These are phyloP conservation scores for Eimeria praecox DNA, from an alignment of 169 alveolate species.

Conservation along the genomic window DNA sequence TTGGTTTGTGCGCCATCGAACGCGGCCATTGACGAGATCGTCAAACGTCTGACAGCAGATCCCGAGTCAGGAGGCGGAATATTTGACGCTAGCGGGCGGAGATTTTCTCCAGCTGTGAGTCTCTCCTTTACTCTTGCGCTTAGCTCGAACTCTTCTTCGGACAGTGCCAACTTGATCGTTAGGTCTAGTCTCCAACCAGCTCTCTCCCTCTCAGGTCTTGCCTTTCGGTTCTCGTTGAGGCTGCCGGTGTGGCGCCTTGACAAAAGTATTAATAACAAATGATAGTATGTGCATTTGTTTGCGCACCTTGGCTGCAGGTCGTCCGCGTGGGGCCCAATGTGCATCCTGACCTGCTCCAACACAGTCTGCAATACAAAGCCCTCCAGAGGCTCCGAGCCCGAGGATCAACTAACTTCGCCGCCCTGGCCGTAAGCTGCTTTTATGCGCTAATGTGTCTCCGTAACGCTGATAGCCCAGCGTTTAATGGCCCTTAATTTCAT, in stretches of 20 bases:
- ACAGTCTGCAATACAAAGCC: conserved; percentile 92
- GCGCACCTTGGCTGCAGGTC: conserved; percentile 80
- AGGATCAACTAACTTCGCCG: conserved; percentile 79
- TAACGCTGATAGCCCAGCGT: too few species aligned
- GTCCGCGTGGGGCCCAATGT: conserved; percentile 95
- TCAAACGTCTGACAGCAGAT: conserved; percentile 91
- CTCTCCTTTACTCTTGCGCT: background rate
- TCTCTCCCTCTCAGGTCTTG: background rate
- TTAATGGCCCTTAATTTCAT: too few species aligned
- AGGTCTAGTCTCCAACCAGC: background rate
- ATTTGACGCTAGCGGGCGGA: conserved; percentile 91
- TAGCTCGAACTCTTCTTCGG: background rate
- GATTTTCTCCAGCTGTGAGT: conserved; percentile 88
- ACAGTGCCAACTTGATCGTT: background rate
- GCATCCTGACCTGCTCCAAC: conserved; percentile 92
- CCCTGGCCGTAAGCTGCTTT: conserved; percentile 62
- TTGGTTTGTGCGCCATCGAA: conserved; percentile 99
- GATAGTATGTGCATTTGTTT: background rate
- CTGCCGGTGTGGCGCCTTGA: background rate
- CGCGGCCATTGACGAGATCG: conserved; percentile 99
- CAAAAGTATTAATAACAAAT: too few species aligned
- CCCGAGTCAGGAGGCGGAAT: conserved; percentile 91
- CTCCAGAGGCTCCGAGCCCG: conserved; percentile 85
- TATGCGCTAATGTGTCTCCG: background rate
- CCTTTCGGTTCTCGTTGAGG: background rate